Base-by-base conservation (phyloP, 148 eudicot species). In the Silene uniflora region DNA sequence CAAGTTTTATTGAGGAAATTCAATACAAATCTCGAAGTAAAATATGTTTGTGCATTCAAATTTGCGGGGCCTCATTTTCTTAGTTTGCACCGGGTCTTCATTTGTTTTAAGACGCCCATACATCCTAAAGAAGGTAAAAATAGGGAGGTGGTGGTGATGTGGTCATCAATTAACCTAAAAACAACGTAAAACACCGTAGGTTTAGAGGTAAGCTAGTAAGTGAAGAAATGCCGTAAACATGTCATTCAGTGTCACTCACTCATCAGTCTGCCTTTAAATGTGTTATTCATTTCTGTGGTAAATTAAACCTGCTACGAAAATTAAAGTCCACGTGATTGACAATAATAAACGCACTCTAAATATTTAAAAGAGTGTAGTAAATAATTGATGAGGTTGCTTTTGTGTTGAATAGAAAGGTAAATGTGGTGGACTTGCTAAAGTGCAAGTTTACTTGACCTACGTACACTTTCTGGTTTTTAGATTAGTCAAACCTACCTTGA, bases 201-300 rank as follows among this genome's bases (percentile, higher is more conserved):
- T 49, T 16, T 54, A 35, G 42, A 47, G 69, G 7, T 3, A 22
- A 35, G n/a, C 6, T 46, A 22, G 55, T 42, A 70, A 23, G 9
- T 8, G 59, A 46, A 72, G 52, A 21, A 13, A 78, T 56, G 70
- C 10, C 70, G 71, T 78, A 35, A 78, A 78, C 77, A 56, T 66
- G 76, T 67, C 73, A 78, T 78, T 73, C 81, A 77, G 75, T 71
- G 75, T 77, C 75, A 44, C 47, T 75, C 18, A 29, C 23, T 56
- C 73, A 56, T 4, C 2, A 7, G 18, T 25, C 29, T 63, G 67
- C 67, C 3, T 23, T 24, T 23, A 63, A 24, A 4, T 1, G 3
- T 23, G 35, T 62, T 23, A 42, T 60, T 73, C 24, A 58, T 44
- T 44, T 21, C n/a, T 32, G 69, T 19, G 22, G 69, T 66, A 32